A percentile compares a stretch with the other conserved stretches of the same genome.
Evolutionary conservation across 768 basidiomycete genomes (phyloP).

Genomic region (Boletus barrowsii): DNA sequence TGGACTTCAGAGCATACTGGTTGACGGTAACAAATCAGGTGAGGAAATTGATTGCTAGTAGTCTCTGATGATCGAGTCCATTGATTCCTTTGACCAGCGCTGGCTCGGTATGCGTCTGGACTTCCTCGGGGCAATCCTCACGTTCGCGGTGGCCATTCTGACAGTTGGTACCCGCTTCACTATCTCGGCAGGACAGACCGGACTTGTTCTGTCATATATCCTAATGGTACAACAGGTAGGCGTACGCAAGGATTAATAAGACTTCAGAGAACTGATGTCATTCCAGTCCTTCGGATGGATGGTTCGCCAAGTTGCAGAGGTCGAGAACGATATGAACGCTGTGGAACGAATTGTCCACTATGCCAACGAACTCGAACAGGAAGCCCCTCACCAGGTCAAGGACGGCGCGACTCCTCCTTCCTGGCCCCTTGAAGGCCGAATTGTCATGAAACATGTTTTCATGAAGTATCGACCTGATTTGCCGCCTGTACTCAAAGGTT

Average conservation of each 20-base stretch:
- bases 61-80: no score
- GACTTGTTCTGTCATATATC: slow-evolving; percentile 76
- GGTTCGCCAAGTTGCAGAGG: slow-evolving; percentile 75
- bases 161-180: slow-evolving; percentile 69
- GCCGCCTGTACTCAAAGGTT: slow-evolving; percentile 82
- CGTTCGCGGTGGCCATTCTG: slow-evolving; percentile 77
- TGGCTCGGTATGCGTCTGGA: slow-evolving; percentile 94
- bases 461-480: slow-evolving; percentile 85
- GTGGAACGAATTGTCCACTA: slow-evolving; percentile 85
- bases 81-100: slow-evolving; percentile 37
- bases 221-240: slow-evolving; percentile 71
- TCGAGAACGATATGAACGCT: slow-evolving; percentile 94
- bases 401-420: slow-evolving; percentile 54
- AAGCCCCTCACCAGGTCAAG: slow-evolving; percentile 65
- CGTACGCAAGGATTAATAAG: slow-evolving; percentile 6
- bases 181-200: slow-evolving; percentile 77
- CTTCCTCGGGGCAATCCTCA: slow-evolving; percentile 68
- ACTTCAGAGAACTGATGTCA: not conserved
- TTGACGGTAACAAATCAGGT: slow-evolving; percentile 81
- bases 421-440: slow-evolving; percentile 75
- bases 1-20: slow-evolving; percentile 68
- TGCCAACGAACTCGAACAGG: slow-evolving; percentile 75
- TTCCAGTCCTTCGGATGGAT: slow-evolving; percentile 65
- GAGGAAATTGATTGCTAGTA: not conserved
- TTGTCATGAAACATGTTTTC: slow-evolving; percentile 73